Conservation (phyloP, 208 protist species). For the Crithidia thermophila region DNA sequence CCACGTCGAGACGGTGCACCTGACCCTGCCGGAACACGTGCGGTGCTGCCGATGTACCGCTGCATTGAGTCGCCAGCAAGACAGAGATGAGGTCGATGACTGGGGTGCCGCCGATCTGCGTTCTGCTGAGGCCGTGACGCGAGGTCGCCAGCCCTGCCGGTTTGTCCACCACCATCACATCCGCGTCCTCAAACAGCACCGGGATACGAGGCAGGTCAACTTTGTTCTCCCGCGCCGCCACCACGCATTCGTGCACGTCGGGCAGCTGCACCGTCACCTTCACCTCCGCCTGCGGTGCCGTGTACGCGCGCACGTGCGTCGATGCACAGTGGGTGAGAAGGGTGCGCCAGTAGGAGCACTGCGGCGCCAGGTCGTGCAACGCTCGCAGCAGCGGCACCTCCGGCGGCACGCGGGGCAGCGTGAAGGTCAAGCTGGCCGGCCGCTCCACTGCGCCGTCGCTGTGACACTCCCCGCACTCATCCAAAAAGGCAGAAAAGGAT, state of each 20-base stretch:
- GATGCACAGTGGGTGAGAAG: constrained; percentile 37
- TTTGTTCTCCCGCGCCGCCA: constrained; percentile 14
- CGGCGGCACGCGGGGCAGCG: constrained; percentile 28
- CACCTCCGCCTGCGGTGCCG: constrained; percentile 50
- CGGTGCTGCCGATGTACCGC: not conserved
- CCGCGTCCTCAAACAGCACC: constrained; percentile 73
- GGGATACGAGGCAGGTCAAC: constrained; percentile 11
- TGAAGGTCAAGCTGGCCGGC: constrained; percentile 53
- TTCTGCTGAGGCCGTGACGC: constrained; percentile 72
- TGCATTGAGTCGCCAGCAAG: constrained; percentile 21
- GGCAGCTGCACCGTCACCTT: constrained; percentile 61
- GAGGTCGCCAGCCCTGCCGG: constrained; percentile 73
- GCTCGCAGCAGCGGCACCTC: constrained; percentile 20
- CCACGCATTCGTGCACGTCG: constrained; percentile 59
- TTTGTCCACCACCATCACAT: constrained; percentile 78
- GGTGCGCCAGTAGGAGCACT: constrained; percentile 77
- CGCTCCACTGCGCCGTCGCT: constrained; percentile 22
- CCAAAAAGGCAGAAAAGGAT: constrained; percentile 73
- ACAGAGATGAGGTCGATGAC: constrained; percentile 60
- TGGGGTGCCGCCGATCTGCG: constrained; percentile 34
- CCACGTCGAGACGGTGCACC: constrained; percentile 81
- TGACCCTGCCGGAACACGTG: constrained; percentile 68
- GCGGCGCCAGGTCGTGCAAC: constrained; percentile 57
- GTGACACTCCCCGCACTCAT: constrained; percentile 88
- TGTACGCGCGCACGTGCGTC: constrained; percentile 19